phyloP scores from a whole-genome alignment of 2,329 filamentous ascomycete species.

The Chaetomiaceae sp. region DNA sequence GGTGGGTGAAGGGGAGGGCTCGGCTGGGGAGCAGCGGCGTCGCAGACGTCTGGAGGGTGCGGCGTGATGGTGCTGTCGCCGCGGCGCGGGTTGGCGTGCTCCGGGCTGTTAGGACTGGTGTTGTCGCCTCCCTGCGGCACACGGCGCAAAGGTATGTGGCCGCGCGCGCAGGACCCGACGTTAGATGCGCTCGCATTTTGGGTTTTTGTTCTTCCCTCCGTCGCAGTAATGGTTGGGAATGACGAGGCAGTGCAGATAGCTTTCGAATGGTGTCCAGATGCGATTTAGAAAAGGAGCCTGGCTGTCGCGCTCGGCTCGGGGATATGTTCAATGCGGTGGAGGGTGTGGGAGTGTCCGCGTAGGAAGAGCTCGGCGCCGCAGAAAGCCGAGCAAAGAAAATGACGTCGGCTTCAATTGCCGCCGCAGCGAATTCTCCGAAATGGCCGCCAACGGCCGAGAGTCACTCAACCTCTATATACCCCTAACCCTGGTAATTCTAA shows the following conservation, averaged over 20 bases:
- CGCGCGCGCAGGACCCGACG: conserved; percentile 13
- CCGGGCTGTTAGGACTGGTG: not conserved
- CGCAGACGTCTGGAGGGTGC: not conserved
- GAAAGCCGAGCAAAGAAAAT: conserved; percentile 10
- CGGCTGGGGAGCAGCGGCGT: not conserved
- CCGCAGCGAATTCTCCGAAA: conserved; percentile 6
- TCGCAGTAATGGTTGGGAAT: not conserved
- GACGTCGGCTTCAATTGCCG: conserved; percentile 13
- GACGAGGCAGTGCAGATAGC: too few species aligned
- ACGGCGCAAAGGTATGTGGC: conserved; percentile 16
- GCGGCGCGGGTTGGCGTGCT: not conserved
- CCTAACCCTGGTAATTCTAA: conserved; percentile 16
- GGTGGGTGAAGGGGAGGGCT: too few species aligned
- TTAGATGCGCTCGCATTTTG: conserved; percentile 17
- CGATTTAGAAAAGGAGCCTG: too few species aligned
- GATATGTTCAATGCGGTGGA: too few species aligned
- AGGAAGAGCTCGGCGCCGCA: not conserved
- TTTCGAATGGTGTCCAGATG: too few species aligned
- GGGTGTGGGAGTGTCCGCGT: too few species aligned
- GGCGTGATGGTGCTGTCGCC: not conserved
- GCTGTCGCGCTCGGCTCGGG: too few species aligned
- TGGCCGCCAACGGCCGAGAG: conserved; percentile 4
- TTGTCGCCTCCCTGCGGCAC: conserved; percentile 11
- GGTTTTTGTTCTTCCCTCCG: not conserved
- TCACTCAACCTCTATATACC: too few species aligned